Percentiles rank a stretch among this genome's conserved stretches.
phyloP scores from a whole-genome alignment of 805 yeast species.

The Kuraishia hungarica region DNA sequence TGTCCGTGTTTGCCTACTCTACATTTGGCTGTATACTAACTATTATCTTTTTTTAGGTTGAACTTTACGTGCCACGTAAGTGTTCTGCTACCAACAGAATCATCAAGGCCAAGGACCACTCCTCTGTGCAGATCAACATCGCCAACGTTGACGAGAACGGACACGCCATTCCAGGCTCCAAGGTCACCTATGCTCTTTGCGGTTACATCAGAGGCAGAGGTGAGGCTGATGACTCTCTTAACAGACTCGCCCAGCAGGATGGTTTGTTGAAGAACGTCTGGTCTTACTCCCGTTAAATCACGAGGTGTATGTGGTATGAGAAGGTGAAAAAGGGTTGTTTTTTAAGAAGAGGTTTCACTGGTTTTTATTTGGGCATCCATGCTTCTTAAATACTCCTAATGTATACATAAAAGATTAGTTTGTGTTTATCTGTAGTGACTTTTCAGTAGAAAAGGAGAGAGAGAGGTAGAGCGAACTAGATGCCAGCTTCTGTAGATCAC shows the following conservation, averaged over 20 bases:
- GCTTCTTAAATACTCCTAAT: background rate
- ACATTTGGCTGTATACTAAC: slow-evolving; percentile 8
- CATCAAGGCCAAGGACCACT: slow-evolving; percentile 99
- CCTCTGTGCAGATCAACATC: slow-evolving; percentile 97
- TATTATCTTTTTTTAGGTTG: slow-evolving; percentile 61
- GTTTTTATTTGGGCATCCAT: background rate
- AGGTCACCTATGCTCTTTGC: slow-evolving; percentile 91
- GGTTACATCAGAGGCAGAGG: slow-evolving; percentile 99
- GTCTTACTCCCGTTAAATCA: slow-evolving; percentile 84
- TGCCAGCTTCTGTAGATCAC: too few species aligned
- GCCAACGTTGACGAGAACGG: slow-evolving; percentile 98
- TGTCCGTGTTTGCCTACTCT: too few species aligned
- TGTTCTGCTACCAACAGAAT: slow-evolving; percentile 99
- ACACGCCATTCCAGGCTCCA: slow-evolving; percentile 82
- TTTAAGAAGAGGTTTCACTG: background rate
- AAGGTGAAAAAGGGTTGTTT: background rate
- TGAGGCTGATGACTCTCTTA: slow-evolving; percentile 98
- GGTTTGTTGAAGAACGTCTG: slow-evolving; percentile 96
- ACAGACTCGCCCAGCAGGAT: slow-evolving; percentile 98
- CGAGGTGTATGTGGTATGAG: background rate
- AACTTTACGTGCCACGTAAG: slow-evolving; percentile 99
- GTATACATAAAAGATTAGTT: background rate
- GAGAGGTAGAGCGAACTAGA: too few species aligned
- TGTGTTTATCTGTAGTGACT: background rate
- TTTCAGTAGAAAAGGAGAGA: too few species aligned